Conservation (phyloP, 352 stramenopile genomes). For the Globisporangium heterothallicum region DNA sequence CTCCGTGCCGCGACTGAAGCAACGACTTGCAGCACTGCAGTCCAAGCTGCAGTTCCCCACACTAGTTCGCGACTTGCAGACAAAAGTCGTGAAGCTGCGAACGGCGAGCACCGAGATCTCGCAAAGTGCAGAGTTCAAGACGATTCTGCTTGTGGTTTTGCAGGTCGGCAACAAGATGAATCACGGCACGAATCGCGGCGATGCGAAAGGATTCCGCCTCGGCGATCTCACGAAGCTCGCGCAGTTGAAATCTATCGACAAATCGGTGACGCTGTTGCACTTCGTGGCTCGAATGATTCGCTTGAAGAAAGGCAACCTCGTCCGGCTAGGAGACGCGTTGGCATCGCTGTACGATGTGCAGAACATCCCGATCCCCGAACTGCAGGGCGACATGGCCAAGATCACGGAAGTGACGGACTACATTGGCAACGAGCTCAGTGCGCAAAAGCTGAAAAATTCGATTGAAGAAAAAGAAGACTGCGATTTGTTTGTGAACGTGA, state of each 20-base stretch:
- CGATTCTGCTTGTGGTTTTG: slow-evolving; percentile 59
- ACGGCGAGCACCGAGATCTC: slow-evolving; percentile 52
- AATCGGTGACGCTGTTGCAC: slow-evolving; percentile 60
- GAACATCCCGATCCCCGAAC: slow-evolving; percentile 67
- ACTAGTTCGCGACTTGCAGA: slow-evolving; percentile 54
- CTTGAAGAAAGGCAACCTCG: slow-evolving; percentile 56
- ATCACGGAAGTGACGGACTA: slow-evolving; percentile 57
- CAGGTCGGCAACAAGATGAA: slow-evolving; percentile 88
- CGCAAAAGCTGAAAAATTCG: slow-evolving; percentile 67
- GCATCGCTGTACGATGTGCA: slow-evolving; percentile 69
- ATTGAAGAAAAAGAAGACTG: slow-evolving; percentile 62
- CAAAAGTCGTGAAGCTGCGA: slow-evolving; percentile 58
- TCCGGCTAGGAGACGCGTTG: slow-evolving; percentile 57
- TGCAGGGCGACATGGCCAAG: slow-evolving; percentile 65
- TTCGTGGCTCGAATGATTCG: slow-evolving; percentile 70
- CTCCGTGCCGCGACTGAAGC: slow-evolving; percentile 60
- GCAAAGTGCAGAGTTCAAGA: slow-evolving; percentile 65
- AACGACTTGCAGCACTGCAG: slow-evolving; percentile 52
- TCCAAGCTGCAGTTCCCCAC: slow-evolving; percentile 62
- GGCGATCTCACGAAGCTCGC: slow-evolving; percentile 60
- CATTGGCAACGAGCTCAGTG: slow-evolving; percentile 55
- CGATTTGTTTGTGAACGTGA: slow-evolving; percentile 60
- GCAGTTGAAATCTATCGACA: slow-evolving; percentile 64
- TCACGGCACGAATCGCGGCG: slow-evolving; percentile 53
- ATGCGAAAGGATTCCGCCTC: slow-evolving; percentile 67